A percentile compares a stretch with the other conserved stretches of the same genome.
These are phyloP conservation scores for Salinomyces thailandicus DNA, from an alignment of 2,329 filamentous ascomycete genomes.

Conservation along the genomic window DNA sequence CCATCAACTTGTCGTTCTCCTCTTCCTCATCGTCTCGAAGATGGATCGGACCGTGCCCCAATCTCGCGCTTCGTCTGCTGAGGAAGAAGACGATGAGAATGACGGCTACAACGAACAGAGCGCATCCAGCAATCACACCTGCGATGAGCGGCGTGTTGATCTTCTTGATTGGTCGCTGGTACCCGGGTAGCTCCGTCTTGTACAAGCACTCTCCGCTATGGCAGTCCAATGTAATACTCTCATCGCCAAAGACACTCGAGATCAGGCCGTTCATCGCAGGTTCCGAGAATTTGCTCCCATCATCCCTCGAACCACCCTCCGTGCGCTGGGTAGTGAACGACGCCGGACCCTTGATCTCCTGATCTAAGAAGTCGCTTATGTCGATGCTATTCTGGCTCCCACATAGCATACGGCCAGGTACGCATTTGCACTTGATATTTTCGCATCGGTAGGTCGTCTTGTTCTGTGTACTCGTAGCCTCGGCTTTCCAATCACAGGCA, in stretches of 20 bases:
- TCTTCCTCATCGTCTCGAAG: constrained; percentile 75
- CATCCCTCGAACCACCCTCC: constrained; percentile 45
- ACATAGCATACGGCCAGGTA: constrained; percentile 86
- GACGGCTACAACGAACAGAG: constrained; percentile 78
- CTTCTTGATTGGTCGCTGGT: constrained; percentile 74
- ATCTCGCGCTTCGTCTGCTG: constrained; percentile 55
- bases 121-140: constrained; percentile 75
- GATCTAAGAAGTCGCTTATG: constrained; percentile 74
- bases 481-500: constrained; percentile 63
- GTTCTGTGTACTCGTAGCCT: constrained; percentile 61
- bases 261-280: constrained; percentile 89
- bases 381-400: constrained; percentile 86
- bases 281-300: constrained; percentile 78
- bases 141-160: constrained; percentile 97
- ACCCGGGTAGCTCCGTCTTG: constrained; percentile 85
- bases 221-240: constrained; percentile 75
- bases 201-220: constrained; percentile 86
- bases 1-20: constrained; percentile 74
- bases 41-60: constrained; percentile 59
- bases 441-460: constrained; percentile 77
- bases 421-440: constrained; percentile 75
- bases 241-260: constrained; percentile 77
- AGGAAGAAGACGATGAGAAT: constrained; percentile 81
- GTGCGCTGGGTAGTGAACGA: constrained; percentile 61
- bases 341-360: constrained; percentile 78